Evolutionary conservation across 108 stramenopile species (phyloP), one percentile per base, ranked within the genome.

Genomic region (Fragilaria radians): DNA sequence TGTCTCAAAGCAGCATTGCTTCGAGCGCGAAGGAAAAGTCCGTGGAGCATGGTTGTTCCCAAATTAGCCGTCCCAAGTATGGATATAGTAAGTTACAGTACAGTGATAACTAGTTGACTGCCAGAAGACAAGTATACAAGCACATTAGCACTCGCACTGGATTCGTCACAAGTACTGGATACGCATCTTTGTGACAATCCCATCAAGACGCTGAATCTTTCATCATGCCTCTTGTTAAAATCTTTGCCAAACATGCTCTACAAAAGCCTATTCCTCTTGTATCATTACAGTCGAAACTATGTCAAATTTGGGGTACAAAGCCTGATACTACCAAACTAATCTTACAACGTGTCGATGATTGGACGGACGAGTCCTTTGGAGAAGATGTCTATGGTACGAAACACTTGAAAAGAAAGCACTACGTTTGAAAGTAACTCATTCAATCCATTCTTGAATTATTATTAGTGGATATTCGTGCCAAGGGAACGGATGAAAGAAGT

Each of bases 261-360:
- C 61, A 48, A 29, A 88, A 87, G 61, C 57, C 82, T 0, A 74
- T 87, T 45, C 82, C 82, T 28, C 67, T 88, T 36, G 54, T 68
- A 3, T 23, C 72, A 9, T 30, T 87, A 17, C 86, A 88, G 58
- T 63, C 71, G 0, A 77, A 70, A 49, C 61, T 88, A 0, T 88
- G 86, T 54, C 45, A 55, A 5, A 81, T 88, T 24, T 88, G 86
- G 86, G 75, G 76, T 1, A 83, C 80, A 0, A 79, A 73, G 25
- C 86, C 86, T 19, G 57, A 71, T 53, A 83, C 82, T 19, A 83
- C 82, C 1, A 88, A 88, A 65, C 51, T 88, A 21, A 79, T 88
- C 26, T 62, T 83, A 30, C 58, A 67, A 27, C 74, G 82, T 1
- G 77, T 74, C 3, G 82, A 87, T 31, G 86, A 87, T 56, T 87